Base-by-base conservation (phyloP, 805 yeast genomes). In the Spathaspora sp. region DNA sequence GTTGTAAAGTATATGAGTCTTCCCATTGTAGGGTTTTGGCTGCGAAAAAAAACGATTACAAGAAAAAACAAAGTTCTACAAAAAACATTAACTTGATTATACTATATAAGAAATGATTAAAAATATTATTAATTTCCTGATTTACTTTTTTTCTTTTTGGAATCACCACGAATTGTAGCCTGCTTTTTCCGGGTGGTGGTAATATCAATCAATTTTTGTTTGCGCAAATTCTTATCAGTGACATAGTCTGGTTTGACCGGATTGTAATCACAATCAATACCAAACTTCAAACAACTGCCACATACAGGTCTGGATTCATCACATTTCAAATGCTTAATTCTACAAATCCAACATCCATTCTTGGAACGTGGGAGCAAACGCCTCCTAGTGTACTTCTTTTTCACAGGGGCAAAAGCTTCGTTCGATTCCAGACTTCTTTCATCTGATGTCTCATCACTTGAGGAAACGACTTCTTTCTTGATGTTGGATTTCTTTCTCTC, bases 271-370 rank as follows among this genome's bases (percentile, higher is more conserved):
- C 79, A 74, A 19, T 59, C 61, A 31, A 74, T 66, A n/a, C 76
- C 75, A 57, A 70, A 72, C 47, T 69, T 69, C 12, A 53, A 47
- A 58, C 79, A 74, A 47, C 68, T 64, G 28, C 67, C 52, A 55
- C 79, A 74, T 6, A 55, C 51, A 0, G 79, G 79, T 51, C 68
- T 64, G 11, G 38, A 45, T 52, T 74, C 79, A 53, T 74, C 77
- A 57, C 79, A 74, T 55, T 74, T 74, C 51, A 74, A 64, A 55
- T 74, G 79, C 55, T 73, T 72, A 52, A 74, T 74, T 50, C 79
- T 61, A 54, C 79, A 74, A 49, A 74, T 71, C 79, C 79, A 74
- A 53, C 79, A 74, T 6, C 79, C 79, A 32, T 63, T 68, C 52
- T 71, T 71, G 2, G 76, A 70, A 45, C 78, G 59, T 1, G 76